These are phyloP conservation scores for Termitomyces titanicus DNA, from an alignment of 768 basidiomycete genomes.

Conservation along the genomic window DNA sequence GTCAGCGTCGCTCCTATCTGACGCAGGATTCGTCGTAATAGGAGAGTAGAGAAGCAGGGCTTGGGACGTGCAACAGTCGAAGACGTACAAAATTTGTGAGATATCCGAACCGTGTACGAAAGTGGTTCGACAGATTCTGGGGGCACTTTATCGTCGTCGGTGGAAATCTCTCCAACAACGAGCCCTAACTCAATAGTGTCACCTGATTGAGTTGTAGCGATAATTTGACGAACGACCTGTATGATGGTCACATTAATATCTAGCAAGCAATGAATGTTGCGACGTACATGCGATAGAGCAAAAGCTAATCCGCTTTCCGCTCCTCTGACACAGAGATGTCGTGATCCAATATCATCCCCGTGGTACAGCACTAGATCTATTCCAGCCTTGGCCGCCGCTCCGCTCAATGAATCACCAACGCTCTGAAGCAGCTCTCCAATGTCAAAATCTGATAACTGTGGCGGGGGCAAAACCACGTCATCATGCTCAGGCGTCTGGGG, in stretches of 20 bases:
- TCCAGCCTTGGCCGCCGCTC: slow-evolving; percentile 75
- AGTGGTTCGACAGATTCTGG: slow-evolving; percentile 32
- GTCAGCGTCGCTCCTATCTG: slow-evolving; percentile 53
- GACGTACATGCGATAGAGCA: slow-evolving; percentile 79
- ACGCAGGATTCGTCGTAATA: slow-evolving; percentile 58
- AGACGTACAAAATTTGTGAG: slow-evolving; percentile 38
- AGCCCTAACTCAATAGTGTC: slow-evolving; percentile 89
- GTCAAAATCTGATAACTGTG: slow-evolving; percentile 70
- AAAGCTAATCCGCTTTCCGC: slow-evolving; percentile 84
- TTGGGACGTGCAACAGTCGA: slow-evolving; percentile 33
- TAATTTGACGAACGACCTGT: slow-evolving; percentile 82
- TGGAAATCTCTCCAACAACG: slow-evolving; percentile 33
- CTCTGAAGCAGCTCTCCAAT: slow-evolving; percentile 88
- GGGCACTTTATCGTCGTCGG: slow-evolving; percentile 17
- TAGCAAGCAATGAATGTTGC: slow-evolving; percentile 7
- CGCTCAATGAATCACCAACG: slow-evolving; percentile 85
- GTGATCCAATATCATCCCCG: slow-evolving; percentile 76
- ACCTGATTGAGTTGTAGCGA: slow-evolving; percentile 61
- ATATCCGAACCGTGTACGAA: slow-evolving; percentile 42
- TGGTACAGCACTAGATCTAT: slow-evolving; percentile 92
- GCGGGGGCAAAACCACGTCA: slow-evolving; percentile 2
- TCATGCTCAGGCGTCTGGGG: not conserved
- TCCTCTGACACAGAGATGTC: slow-evolving; percentile 80
- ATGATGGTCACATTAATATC: slow-evolving; percentile 11
- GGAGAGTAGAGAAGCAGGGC: slow-evolving; percentile 40